Evolutionary conservation across 1,284 basidiomycete species (phyloP), one percentile per base, ranked within the genome.

Genomic region (Pascua guehoae): DNA sequence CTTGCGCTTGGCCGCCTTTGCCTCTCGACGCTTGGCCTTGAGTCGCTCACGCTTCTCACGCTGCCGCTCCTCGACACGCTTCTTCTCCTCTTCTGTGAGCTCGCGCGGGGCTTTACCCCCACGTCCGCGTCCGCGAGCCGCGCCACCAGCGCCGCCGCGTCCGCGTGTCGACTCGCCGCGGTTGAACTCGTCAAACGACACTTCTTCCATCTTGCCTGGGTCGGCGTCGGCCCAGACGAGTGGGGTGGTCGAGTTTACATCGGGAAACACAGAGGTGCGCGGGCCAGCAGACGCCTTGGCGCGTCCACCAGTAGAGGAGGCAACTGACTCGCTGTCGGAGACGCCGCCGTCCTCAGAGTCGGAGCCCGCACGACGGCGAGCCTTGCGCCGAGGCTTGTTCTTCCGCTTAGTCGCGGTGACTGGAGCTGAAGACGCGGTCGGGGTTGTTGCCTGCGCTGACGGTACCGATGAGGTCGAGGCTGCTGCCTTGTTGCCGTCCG

Each of bases 21-120:
- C 42, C 50, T 66, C 68, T 47, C 61, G 64, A 48, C 61, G 58
- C 59, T 68, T 69, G n/a, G 65, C 68, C 65, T 69, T 71, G 48
- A 61, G 58, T 57, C 57, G 65, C 47, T 68, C 70, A 56, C 63
- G 68, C 53, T 61, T 63, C 47, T 56, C 64, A 16, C 56, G 62
- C 52, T 51, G 55, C 45, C 57, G 64, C 47, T 66, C 71, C 52
- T 67, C 66, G 44, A 57, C 50, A 17, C 53, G 52, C 57, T 60
- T 64, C 49, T 39, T 55, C 56, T 66, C 63, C 43, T 67, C 69
- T 45, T 67, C 68, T 12, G 66, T 72, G 41, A 61, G 57, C 56
- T 65, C 67, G 50, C 60, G 60, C 45, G 57, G 57, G 17, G 41
- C 44, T 32, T 58, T 58, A 32, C 51, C 56, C 16, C 56, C 56